A percentile compares a stretch with the other conserved stretches of the same genome.
Evolutionary conservation across 192 early-diverging fungal genomes (phyloP).

Genomic region (Podila clonocystis): DNA sequence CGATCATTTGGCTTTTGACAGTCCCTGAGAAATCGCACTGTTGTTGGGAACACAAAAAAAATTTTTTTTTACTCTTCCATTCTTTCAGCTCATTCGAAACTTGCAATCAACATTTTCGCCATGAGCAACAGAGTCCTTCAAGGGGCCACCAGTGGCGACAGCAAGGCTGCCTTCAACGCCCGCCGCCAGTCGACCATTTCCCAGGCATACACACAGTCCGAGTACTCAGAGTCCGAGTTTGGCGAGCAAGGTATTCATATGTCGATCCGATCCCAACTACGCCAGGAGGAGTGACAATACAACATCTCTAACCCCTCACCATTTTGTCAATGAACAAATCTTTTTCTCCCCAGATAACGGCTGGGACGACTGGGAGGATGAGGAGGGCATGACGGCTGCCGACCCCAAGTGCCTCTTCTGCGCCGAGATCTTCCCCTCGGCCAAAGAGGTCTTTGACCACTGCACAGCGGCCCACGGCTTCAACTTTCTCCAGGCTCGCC

Average conservation of each 20-base stretch:
- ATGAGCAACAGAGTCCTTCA: slow-evolving; percentile 47
- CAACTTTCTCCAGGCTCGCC: slow-evolving; percentile 67
- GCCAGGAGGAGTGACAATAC: not conserved
- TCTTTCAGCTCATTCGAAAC: not conserved
- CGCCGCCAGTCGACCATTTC: slow-evolving; percentile 39
- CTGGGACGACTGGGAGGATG: slow-evolving; percentile 81
- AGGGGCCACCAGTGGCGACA: slow-evolving; percentile 23
- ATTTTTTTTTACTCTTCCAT: not conserved
- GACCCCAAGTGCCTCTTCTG: slow-evolving; percentile 81
- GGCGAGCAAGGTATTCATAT: slow-evolving; percentile 34
- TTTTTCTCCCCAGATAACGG: slow-evolving; percentile 43
- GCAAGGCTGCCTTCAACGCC: slow-evolving; percentile 39
- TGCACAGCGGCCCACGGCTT: slow-evolving; percentile 68
- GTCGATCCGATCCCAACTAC: not conserved
- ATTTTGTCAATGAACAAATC: not conserved
- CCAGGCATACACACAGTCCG: slow-evolving; percentile 50
- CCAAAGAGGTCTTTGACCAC: slow-evolving; percentile 70
- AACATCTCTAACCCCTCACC: not conserved
- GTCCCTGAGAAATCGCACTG: too few species aligned
- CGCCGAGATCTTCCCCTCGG: slow-evolving; percentile 56
- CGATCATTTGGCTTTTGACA: too few species aligned
- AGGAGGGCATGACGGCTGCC: slow-evolving; percentile 56
- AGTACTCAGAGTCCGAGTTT: slow-evolving; percentile 50
- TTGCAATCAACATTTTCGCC: not conserved
- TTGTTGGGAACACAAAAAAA: not conserved